Evolutionary conservation across 495 filamentous ascomycete species (phyloP), one percentile per base, ranked within the genome.

Genomic region (Clohesyomyces aquaticus): DNA sequence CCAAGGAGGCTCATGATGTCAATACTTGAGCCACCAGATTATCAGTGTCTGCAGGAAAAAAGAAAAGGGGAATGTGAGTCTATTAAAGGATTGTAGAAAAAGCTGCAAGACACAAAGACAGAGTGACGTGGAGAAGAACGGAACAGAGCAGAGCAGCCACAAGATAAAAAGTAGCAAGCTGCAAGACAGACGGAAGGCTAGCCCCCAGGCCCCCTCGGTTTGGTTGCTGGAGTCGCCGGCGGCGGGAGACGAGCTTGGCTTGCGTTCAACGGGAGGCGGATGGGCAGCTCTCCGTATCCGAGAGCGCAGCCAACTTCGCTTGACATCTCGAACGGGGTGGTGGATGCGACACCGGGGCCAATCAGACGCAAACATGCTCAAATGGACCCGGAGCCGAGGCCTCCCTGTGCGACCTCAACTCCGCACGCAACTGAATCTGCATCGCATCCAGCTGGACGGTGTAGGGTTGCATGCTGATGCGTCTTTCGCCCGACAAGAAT

Each of bases 1-100:
- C 59, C 64, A 21, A 60, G 45, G 38, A 67, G 42, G 47, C 61
- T 64, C 61, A 64, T 64, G 23, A 28, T 58, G 4, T 19, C 43
- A 11, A 3, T 38, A 8, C 38, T 25, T n/a, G 14, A 3, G 55
- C 26, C 8, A n/a, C n/a, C n/a, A n/a, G n/a, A n/a, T n/a, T n/a
- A n/a, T n/a, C n/a, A n/a, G n/a, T n/a, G n/a, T n/a, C n/a, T n/a
- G n/a, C 55, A 55, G 16, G 14, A 32, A 19, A 11, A 55, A 55
- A 35, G 25, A 47, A 47, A 38, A 38, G 32, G 28, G 19, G 18
- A 23, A 42, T 2, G 11, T 19, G 18, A 43, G 18, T 56, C 6
- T 16, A 29, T 29, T 12, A 54, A 38, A 38, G 14, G 6, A 6
- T 38, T 38, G 6, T 6, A 6, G 6, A 6, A 38, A 38, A 14